Conservation (phyloP, 768 basidiomycete genomes). For the Mycena haematopus region DNA sequence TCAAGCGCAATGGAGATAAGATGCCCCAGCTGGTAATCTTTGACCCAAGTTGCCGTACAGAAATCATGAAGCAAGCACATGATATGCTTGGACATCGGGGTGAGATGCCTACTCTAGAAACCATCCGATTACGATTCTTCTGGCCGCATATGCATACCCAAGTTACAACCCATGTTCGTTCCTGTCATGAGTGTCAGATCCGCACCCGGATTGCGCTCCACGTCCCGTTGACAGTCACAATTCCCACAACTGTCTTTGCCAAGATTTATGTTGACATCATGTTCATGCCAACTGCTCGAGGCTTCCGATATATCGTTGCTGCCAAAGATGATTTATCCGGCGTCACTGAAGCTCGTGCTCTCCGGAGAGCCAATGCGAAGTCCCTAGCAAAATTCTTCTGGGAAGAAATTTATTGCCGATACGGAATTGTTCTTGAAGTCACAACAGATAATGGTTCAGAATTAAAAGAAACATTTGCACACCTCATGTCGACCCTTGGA, state of each 20-base stretch:
- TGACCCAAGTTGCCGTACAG: slow-evolving; percentile 10
- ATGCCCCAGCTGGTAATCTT: slow-evolving; percentile 14
- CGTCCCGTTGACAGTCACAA: slow-evolving; percentile 21
- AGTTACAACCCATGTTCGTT: slow-evolving; percentile 30
- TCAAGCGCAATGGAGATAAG: slow-evolving; percentile 9
- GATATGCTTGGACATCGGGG: slow-evolving; percentile 34
- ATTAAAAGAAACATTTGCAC: slow-evolving; percentile 25
- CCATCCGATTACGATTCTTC: slow-evolving; percentile 30
- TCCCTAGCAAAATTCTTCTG: slow-evolving; percentile 36
- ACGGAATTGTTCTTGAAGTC: slow-evolving; percentile 33
- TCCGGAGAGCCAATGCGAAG: slow-evolving; percentile 19
- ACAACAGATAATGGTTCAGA: slow-evolving; percentile 39
- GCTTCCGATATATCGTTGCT: slow-evolving; percentile 34
- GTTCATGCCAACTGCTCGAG: slow-evolving; percentile 32
- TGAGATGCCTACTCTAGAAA: slow-evolving; percentile 9
- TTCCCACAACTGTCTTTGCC: slow-evolving; percentile 23
- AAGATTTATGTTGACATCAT: slow-evolving; percentile 34
- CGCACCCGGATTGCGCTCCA: slow-evolving; percentile 13
- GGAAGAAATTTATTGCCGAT: slow-evolving; percentile 40
- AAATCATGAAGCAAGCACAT: slow-evolving; percentile 30
- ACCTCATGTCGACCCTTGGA: neutral
- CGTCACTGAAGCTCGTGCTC: slow-evolving; percentile 32
- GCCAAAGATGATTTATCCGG: slow-evolving; percentile 37
- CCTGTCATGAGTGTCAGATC: slow-evolving; percentile 38
- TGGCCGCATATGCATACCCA: slow-evolving; percentile 32